Base-by-base conservation (phyloP, 1,284 basidiomycete genomes). In the Leccinum griseonigrum region DNA sequence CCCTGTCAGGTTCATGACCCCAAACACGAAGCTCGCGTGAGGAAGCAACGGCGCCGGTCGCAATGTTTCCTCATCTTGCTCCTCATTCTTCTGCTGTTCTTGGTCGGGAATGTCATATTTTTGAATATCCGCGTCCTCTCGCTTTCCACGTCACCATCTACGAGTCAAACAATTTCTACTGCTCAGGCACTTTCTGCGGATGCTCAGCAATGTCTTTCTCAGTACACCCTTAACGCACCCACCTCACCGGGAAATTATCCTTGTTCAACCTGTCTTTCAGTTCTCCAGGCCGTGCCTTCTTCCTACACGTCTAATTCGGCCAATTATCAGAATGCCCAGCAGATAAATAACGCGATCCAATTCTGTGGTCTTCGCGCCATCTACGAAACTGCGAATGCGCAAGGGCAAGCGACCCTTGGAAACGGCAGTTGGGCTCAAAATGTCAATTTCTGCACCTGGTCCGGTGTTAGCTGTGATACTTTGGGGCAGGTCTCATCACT, bases 311-410 rank as follows among this genome's bases (percentile, higher is more conserved):
- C 72, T 1, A 63, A 16, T 54, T 66, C 72, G 7, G 68, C 68
- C 7, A 74, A 77, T 55, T 51, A 71, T 8, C 67, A 75, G 51
- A 76, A 77, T 34, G 61, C 69, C 13, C 71, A 78, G 63, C 64
- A 68, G 28, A 70, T 80, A 40, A 59, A 64, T 52, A 77, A 76
- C 46, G 76, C 77, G 2, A 63, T 80, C 1, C 82, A 84, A 64
- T 84, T 84, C 65, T 85, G 83, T 61, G 76, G 81, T 9, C 75
- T 84, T 34, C 77, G 81, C 28, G 77, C 82, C 10, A 67, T 86
- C 58, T 81, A 82, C 63, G 79, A 81, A 59, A 76, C 76, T 3
- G 73, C 82, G 7, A 72, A 77, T 26, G 67, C 73, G 22, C 70
- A 74, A 54, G 82, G 78, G 1, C 78, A 79, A 67, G 66, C 68